Evolutionary conservation across 163 green algal species (phyloP).

Genomic region (Scenedesmus sp.): DNA sequence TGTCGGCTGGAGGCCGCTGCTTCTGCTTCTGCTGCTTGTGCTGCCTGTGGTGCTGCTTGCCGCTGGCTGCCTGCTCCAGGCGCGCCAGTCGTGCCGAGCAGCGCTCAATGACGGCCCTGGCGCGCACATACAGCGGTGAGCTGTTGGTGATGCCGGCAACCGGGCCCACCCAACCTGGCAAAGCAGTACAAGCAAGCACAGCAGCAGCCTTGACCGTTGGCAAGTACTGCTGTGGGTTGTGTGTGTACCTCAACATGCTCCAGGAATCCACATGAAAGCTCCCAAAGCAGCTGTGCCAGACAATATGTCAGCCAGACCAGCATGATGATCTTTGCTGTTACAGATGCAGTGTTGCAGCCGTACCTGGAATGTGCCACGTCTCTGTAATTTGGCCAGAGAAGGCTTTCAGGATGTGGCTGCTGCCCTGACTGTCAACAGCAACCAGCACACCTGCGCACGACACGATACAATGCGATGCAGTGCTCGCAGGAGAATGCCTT

Average conservation of each 20-base stretch:
- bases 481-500: neutral
- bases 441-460: conserved; percentile 10
- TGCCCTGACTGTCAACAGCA: neutral
- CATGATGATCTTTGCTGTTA: neutral
- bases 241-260: neutral
- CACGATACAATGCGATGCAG: neutral
- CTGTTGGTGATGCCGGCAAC: conserved; percentile 50
- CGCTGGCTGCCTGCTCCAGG: conserved; percentile 23
- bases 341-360: neutral
- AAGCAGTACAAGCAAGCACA: neutral
- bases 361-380: conserved; percentile 60
- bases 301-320: neutral
- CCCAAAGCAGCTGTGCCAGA: neutral
- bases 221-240: neutral
- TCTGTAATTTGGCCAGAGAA: conserved; percentile 67
- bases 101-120: conserved; percentile 15
- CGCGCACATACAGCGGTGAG: conserved; percentile 27
- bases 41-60: conserved; percentile 16
- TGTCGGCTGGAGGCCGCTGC: conserved; percentile 11
- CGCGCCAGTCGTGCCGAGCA: conserved; percentile 27
- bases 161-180: conserved; percentile 60
- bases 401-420: conserved; percentile 41
- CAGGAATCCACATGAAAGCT: neutral
- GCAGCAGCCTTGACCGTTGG: neutral
- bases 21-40: conserved; percentile 22